Base-by-base conservation (phyloP, 306 rosid genomes). In the Mimosa pudica region DNA sequence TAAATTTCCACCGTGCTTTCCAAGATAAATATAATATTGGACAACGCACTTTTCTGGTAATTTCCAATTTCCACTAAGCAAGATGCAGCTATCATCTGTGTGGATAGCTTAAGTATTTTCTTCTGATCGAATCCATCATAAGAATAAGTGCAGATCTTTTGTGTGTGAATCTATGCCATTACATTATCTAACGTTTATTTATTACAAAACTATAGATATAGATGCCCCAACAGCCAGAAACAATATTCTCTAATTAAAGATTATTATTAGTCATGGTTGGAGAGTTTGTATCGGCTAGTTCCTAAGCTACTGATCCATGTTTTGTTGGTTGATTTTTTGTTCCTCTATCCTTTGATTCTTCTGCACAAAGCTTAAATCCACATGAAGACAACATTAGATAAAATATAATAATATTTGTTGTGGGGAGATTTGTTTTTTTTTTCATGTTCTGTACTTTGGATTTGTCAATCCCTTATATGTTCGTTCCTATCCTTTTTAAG, bases 121-220 rank as follows among this genome's bases (percentile, higher is more conserved):
- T 80, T 73, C 80, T 38, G 42, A 38, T 38, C 81, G 77, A 81
- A 82, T 90, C 90, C 76, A 71, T 52, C 24, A 6, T 62, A 76
- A 77, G 90, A 92, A 92, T 85, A 82, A 67, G 77, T 82, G 79
- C 67, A 76, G 80, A 85, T 85, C 77, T 76, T 35, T 67, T 68
- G 82, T 74, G 10, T 66, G 35, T 76, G 86, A 83, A 86, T 86
- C 77, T 86, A 70, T 83, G 72, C 83, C 49, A 45, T 80, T 73
- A 83, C 80, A 81, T 77, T 80, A 69, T 80, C 81, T 83, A 80
- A 73, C 78, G 62, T 79, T 82, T 57, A 79, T 73, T 70, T 79
- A 72, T 79, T 74, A 41, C 84, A 70, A 79, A 74, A 81, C 11
- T 8, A 47, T 10, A 24, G 18, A 51, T 36, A 51, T 65, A 58